phyloP scores from a whole-genome alignment of 2,329 filamentous ascomycete species.

The Colletotrichum camelliae region DNA sequence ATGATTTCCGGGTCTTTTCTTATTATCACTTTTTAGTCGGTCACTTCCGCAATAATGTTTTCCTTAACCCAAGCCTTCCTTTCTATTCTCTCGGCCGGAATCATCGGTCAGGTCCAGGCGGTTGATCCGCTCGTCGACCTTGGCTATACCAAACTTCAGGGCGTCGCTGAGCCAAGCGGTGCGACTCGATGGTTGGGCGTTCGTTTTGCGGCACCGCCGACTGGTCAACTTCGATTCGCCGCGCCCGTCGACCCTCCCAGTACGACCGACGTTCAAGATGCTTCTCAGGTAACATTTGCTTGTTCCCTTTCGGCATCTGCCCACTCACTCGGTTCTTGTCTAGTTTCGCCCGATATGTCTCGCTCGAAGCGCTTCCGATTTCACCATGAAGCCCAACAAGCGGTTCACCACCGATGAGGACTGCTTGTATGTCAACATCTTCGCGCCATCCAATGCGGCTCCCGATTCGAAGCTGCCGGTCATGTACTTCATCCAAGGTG shows the following conservation, averaged over 20 bases:
- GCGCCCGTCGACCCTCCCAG: slow-evolving; percentile 60
- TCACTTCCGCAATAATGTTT: slow-evolving; percentile 5
- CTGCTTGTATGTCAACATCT: slow-evolving; percentile 73
- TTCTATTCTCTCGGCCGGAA: slow-evolving; percentile 9
- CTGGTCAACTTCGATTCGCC: slow-evolving; percentile 69
- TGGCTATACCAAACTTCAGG: slow-evolving; percentile 70
- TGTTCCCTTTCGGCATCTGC: background rate
- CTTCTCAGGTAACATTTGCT: background rate
- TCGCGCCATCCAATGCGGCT: slow-evolving; percentile 62
- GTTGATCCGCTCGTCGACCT: slow-evolving; percentile 56
- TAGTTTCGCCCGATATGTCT: slow-evolving; percentile 19
- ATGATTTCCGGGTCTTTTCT: background rate
- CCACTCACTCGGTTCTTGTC: background rate
- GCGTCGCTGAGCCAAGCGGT: slow-evolving; percentile 52
- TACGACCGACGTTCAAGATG: background rate
- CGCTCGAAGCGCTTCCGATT: slow-evolving; percentile 17
- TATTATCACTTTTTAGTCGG: background rate
- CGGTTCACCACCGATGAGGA: slow-evolving; percentile 55
- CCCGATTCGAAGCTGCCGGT: slow-evolving; percentile 64
- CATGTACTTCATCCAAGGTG: slow-evolving; percentile 63
- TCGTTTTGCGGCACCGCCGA: slow-evolving; percentile 74
- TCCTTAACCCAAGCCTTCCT: background rate
- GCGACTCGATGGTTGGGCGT: slow-evolving; percentile 77
- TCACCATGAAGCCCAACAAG: slow-evolving; percentile 26
- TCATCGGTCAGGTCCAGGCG: slow-evolving; percentile 12